Evolutionary conservation across 106 monocot species (phyloP).

Genomic region (Acorus calamus): DNA sequence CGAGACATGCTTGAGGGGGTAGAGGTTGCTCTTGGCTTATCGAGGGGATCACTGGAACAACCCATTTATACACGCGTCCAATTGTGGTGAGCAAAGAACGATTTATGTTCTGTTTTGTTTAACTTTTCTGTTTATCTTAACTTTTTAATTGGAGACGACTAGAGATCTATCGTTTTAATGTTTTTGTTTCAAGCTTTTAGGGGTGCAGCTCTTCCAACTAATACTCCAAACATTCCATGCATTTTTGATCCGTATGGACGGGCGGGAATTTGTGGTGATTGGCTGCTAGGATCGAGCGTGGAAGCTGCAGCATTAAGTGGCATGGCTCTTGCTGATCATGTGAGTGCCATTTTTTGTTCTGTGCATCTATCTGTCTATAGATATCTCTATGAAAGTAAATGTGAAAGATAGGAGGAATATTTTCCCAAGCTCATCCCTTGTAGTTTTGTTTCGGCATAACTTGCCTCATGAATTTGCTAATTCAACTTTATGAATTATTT

Average conservation of each 20-base stretch:
- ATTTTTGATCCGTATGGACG: conserved; percentile 86
- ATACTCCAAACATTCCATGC: conserved; percentile 60
- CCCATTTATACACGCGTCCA: conserved; percentile 82
- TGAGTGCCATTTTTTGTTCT: conserved; percentile 16
- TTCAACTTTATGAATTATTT: too few species aligned
- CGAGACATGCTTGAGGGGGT: conserved; percentile 77
- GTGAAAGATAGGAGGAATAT: too few species aligned
- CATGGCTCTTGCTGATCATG: conserved; percentile 77
- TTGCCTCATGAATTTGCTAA: too few species aligned
- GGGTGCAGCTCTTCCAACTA: conserved; percentile 89
- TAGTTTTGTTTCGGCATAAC: too few species aligned
- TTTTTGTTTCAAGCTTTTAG: conserved; percentile 15
- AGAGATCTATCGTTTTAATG: neutral
- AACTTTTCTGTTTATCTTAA: neutral
- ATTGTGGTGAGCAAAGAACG: conserved; percentile 41
- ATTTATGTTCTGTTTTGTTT: neutral
- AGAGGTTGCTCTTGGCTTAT: conserved; percentile 73
- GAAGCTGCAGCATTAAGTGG: conserved; percentile 92
- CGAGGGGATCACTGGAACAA: conserved; percentile 40
- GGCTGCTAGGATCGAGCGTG: conserved; percentile 87
- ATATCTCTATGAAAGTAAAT: neutral
- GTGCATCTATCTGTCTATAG: neutral
- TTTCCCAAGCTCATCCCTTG: too few species aligned
- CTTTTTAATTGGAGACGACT: neutral
- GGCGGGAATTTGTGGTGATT: conserved; percentile 98